A percentile compares a stretch with the other conserved stretches of the same genome.
These are phyloP conservation scores for Penstemon davidsonii DNA, from an alignment of 257 asterid species.

Conservation along the genomic window DNA sequence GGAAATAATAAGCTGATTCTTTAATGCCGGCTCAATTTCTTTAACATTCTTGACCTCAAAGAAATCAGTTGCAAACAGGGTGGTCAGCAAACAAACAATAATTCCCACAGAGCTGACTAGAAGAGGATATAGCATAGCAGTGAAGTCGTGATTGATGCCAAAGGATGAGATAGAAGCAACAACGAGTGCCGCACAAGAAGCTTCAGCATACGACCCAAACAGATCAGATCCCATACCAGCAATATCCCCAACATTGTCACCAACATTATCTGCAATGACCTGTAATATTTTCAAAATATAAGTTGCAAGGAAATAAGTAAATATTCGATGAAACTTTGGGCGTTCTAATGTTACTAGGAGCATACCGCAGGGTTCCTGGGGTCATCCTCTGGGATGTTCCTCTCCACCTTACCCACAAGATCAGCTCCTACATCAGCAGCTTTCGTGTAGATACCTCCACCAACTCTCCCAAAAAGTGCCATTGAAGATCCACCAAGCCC, in stretches of 20 bases:
- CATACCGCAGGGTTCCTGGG: slow-evolving; percentile 55
- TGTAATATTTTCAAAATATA: slow-evolving; percentile 30
- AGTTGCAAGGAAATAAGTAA: neutral
- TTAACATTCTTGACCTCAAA: slow-evolving; percentile 45
- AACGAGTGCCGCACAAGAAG: slow-evolving; percentile 64
- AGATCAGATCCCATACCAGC: slow-evolving; percentile 70
- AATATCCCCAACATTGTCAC: slow-evolving; percentile 68
- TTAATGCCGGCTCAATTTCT: slow-evolving; percentile 57
- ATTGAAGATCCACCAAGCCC: slow-evolving; percentile 60
- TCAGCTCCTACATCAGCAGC: slow-evolving; percentile 65
- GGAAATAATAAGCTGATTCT: slow-evolving; percentile 59
- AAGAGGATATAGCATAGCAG: slow-evolving; percentile 58
- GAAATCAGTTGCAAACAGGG: slow-evolving; percentile 50
- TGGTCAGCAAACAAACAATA: slow-evolving; percentile 51
- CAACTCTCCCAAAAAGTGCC: slow-evolving; percentile 60
- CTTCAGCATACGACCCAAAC: slow-evolving; percentile 63
- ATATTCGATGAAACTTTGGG: neutral
- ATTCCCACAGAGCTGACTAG: slow-evolving; percentile 54
- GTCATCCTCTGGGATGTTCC: slow-evolving; percentile 52
- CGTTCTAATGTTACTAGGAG: neutral
- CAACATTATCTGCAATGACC: slow-evolving; percentile 72
- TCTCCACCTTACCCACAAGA: slow-evolving; percentile 54
- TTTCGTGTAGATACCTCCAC: slow-evolving; percentile 54
- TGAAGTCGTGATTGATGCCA: slow-evolving; percentile 48
- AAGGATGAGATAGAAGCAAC: slow-evolving; percentile 63